Evolutionary conservation across 306 rosid genomes (phyloP).

Genomic region (Medicago lupulina): DNA sequence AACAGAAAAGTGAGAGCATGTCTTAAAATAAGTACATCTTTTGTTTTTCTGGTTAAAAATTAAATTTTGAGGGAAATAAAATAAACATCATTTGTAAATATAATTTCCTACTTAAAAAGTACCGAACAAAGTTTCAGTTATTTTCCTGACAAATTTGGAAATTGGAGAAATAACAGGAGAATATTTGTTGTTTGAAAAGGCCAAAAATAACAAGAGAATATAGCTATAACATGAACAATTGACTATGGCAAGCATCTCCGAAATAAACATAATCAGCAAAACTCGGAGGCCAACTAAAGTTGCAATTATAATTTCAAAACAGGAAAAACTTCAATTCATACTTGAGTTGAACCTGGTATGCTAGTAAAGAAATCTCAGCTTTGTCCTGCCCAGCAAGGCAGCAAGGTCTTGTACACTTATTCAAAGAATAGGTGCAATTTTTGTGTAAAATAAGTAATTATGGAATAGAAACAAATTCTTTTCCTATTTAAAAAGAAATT

Average conservation of each 20-base stretch:
- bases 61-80: neutral
- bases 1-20: neutral
- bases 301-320: neutral
- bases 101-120: no score
- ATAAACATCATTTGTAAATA: neutral
- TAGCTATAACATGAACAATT: neutral
- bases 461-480: constrained; percentile 12
- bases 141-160: neutral
- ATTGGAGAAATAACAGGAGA: constrained; percentile 19
- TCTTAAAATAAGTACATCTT: no score
- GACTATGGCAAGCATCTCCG: constrained; percentile 20
- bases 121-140: no score
- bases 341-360: neutral
- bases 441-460: neutral
- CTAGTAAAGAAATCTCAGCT: neutral
- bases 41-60: neutral
- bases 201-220: no score
- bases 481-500: constrained; percentile 22
- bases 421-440: constrained; percentile 33
- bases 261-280: constrained; percentile 31
- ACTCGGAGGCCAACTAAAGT: constrained; percentile 21
- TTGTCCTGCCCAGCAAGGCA: neutral
- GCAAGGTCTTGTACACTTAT: constrained; percentile 6
- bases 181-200: no score
- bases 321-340: neutral